Percentiles rank a stretch among this genome's conserved stretches.
Evolutionary conservation across 768 basidiomycete species (phyloP).

Genomic region (Tricholomella constricta): DNA sequence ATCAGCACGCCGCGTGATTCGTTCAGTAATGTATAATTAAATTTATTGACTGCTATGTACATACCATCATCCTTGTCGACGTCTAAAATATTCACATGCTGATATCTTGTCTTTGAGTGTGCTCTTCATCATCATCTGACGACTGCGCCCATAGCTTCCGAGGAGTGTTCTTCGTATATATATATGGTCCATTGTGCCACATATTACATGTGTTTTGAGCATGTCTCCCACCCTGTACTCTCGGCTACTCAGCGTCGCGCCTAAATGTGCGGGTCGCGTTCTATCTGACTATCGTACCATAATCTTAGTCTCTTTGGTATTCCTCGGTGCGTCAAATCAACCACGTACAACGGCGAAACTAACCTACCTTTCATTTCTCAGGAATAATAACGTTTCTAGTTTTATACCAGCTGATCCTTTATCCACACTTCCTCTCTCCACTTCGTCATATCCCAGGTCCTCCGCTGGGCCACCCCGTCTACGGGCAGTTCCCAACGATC

Average conservation of each 20-base stretch:
- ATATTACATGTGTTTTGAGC: not conserved
- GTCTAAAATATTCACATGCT: conserved; percentile 4
- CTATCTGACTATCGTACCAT: not conserved
- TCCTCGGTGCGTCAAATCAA: conserved; percentile 4
- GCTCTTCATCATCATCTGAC: not conserved
- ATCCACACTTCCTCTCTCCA: conserved; percentile 38
- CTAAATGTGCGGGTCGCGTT: not conserved
- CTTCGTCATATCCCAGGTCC: conserved; percentile 41
- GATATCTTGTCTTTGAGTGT: no score
- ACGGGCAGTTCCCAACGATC: conserved; percentile 42
- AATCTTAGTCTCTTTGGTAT: not conserved
- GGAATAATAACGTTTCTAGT: conserved; percentile 13
- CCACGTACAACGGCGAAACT: no score
- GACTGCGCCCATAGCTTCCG: not conserved
- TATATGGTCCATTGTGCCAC: not conserved
- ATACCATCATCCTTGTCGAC: no score
- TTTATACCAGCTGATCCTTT: conserved; percentile 32
- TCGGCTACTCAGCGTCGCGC: conserved; percentile 1
- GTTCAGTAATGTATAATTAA: no score
- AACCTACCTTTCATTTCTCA: not conserved
- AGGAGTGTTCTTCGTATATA: not conserved
- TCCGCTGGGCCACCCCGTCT: conserved; percentile 30
- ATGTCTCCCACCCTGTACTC: conserved; percentile 11
- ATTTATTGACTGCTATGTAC: no score
- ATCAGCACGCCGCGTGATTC: no score